Conservation (phyloP, 169 alveolate genomes). For the Cryptosporidium tyzzeri region DNA sequence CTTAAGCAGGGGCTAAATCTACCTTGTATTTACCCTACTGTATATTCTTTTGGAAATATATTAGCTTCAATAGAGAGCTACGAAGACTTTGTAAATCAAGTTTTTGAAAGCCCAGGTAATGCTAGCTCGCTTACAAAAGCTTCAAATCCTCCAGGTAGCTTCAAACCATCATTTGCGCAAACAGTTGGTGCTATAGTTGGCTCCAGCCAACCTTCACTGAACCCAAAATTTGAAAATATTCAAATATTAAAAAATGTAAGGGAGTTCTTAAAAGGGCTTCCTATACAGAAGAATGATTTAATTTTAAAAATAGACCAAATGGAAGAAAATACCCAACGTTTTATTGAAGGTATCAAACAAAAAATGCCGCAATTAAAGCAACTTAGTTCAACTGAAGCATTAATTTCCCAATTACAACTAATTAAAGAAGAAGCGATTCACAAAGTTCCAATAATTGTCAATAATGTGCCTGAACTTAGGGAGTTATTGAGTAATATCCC, state of each 20-base stretch:
- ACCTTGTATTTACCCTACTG: constrained; percentile 64
- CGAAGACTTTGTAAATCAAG: constrained; percentile 72
- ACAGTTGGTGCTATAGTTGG: neutral
- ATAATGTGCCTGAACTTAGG: constrained; percentile 63
- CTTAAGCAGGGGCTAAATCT: constrained; percentile 60
- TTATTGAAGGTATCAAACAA: constrained; percentile 47
- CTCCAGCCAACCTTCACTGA: constrained; percentile 28
- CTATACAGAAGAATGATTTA: constrained; percentile 55
- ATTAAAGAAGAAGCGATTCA: constrained; percentile 67
- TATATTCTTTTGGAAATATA: constrained; percentile 59
- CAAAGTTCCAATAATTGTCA: constrained; percentile 71
- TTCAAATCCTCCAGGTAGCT: constrained; percentile 1
- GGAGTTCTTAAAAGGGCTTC: constrained; percentile 34
- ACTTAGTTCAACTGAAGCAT: constrained; percentile 23
- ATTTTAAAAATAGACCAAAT: constrained; percentile 50
- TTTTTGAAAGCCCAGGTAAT: constrained; percentile 1
- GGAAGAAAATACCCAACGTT: constrained; percentile 25
- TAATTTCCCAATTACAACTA: constrained; percentile 43
- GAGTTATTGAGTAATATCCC: constrained; percentile 58
- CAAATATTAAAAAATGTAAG: constrained; percentile 30
- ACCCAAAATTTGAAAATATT: constrained; percentile 67
- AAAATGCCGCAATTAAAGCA: constrained; percentile 41
- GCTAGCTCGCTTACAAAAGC: neutral
- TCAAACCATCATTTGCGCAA: neutral
- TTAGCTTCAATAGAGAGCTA: constrained; percentile 74